These are phyloP conservation scores for Colletotrichum sp. DNA, from an alignment of 2,329 filamentous ascomycete species.

Conservation along the genomic window DNA sequence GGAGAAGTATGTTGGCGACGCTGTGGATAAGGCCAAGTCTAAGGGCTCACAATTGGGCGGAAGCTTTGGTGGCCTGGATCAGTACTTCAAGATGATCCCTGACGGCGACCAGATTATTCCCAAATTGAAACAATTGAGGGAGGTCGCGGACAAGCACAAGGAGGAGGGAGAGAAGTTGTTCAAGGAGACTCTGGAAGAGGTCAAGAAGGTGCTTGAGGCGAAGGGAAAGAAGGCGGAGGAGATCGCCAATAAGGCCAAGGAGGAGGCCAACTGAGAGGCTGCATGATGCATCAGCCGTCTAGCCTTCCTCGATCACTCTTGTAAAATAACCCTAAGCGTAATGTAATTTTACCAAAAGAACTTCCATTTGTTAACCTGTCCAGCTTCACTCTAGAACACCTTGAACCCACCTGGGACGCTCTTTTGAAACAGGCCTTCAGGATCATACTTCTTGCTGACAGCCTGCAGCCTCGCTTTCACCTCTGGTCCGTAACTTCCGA, in stretches of 20 bases:
- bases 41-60: conserved; percentile 41
- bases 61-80: conserved; percentile 56
- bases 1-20: conserved; percentile 64
- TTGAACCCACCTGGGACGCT: neutral
- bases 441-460: neutral
- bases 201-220: conserved; percentile 68
- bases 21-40: conserved; percentile 61
- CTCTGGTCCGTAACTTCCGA: neutral
- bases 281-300: neutral
- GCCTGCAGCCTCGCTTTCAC: neutral
- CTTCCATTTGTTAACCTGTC: neutral
- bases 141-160: conserved; percentile 70
- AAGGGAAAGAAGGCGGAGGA: conserved; percentile 63
- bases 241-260: conserved; percentile 59
- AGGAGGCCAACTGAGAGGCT: conserved; percentile 42
- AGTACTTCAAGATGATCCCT: conserved; percentile 71
- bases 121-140: conserved; percentile 68
- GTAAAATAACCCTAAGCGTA: neutral
- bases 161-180: conserved; percentile 73
- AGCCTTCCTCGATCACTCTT: neutral
- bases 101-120: conserved; percentile 67
- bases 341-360: neutral
- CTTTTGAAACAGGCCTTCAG: neutral
- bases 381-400: neutral
- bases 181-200: conserved; percentile 71